Evolutionary conservation across 2,329 filamentous ascomycete species (phyloP).

Genomic region (Nemania sp.): DNA sequence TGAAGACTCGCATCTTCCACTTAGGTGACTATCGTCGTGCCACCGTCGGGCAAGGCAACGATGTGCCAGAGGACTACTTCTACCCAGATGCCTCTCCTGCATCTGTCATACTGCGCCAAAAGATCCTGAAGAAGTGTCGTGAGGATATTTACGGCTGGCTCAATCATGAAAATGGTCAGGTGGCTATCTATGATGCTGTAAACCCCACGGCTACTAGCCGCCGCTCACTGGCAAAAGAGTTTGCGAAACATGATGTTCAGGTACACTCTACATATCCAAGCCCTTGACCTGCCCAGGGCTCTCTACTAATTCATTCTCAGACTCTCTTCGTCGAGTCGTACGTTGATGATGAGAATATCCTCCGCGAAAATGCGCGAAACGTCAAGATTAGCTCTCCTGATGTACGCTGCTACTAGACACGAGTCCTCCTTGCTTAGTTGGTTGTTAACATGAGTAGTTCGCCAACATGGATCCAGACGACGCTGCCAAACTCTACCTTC

Average conservation of each 20-base stretch:
- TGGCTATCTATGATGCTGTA: constrained; percentile 97
- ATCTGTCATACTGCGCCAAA: constrained; percentile 91
- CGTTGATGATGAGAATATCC: constrained; percentile 90
- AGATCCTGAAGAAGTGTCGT: constrained; percentile 95
- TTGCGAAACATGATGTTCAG: constrained; percentile 95
- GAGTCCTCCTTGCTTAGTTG: neutral
- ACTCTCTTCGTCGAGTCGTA: constrained; percentile 96
- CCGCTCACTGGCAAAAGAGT: constrained; percentile 87
- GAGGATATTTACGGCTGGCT: constrained; percentile 97
- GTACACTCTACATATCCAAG: constrained; percentile 46
- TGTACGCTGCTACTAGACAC: constrained; percentile 51
- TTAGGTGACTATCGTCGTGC: constrained; percentile 94
- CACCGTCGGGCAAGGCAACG: constrained; percentile 79
- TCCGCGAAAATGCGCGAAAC: constrained; percentile 93
- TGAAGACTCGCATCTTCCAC: constrained; percentile 98
- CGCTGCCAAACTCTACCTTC: constrained; percentile 88
- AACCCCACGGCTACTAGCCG: constrained; percentile 86
- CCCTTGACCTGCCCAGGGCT: neutral
- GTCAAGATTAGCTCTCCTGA: constrained; percentile 98
- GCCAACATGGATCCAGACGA: constrained; percentile 89
- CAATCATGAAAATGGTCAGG: constrained; percentile 96
- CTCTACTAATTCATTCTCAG: constrained; percentile 47
- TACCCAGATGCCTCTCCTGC: constrained; percentile 91
- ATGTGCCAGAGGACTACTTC: constrained; percentile 96
- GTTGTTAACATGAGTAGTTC: constrained; percentile 60